Conservation (phyloP, 1,284 basidiomycete genomes). For the Cryptococcus jaspeensis region DNA sequence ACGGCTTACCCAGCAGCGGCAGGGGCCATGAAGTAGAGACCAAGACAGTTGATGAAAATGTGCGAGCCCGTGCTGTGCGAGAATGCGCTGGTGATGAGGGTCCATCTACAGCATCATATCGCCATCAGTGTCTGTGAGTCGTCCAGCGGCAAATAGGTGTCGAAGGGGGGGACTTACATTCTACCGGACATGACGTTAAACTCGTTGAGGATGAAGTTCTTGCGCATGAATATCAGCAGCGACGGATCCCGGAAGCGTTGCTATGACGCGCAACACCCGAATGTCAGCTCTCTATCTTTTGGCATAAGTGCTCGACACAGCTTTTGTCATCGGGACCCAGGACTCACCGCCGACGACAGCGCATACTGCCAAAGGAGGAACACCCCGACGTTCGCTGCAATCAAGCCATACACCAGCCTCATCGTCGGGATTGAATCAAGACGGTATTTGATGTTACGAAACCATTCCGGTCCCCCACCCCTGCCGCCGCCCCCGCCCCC, state of each 20-base stretch:
- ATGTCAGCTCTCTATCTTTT: not conserved
- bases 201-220: slow-evolving; percentile 65
- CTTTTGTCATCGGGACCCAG: too few relatives aligned
- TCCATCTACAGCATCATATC: slow-evolving; percentile 62
- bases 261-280: slow-evolving; percentile 11
- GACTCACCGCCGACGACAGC: slow-evolving; percentile 34
- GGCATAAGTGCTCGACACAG: too few relatives aligned
- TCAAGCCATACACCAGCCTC: slow-evolving; percentile 41
- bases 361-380: slow-evolving; percentile 51
- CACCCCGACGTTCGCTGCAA: slow-evolving; percentile 44
- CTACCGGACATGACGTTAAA: slow-evolving; percentile 67
- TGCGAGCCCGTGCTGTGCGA: slow-evolving; percentile 65
- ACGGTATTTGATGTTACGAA: slow-evolving; percentile 17
- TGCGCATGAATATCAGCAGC: slow-evolving; percentile 60
- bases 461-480: slow-evolving; percentile 17
- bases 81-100: slow-evolving; percentile 70
- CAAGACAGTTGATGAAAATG: slow-evolving; percentile 71
- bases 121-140: not conserved
- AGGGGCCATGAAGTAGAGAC: slow-evolving; percentile 58
- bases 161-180: slow-evolving; percentile 57
- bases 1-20: slow-evolving; percentile 58
- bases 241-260: slow-evolving; percentile 55
- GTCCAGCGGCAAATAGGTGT: not conserved
- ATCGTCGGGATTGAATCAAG: slow-evolving; percentile 34
- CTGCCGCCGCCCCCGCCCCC: slow-evolving; percentile 13